Conservation (phyloP, 192 early-diverging fungal species). For the Backusella macrospora region DNA sequence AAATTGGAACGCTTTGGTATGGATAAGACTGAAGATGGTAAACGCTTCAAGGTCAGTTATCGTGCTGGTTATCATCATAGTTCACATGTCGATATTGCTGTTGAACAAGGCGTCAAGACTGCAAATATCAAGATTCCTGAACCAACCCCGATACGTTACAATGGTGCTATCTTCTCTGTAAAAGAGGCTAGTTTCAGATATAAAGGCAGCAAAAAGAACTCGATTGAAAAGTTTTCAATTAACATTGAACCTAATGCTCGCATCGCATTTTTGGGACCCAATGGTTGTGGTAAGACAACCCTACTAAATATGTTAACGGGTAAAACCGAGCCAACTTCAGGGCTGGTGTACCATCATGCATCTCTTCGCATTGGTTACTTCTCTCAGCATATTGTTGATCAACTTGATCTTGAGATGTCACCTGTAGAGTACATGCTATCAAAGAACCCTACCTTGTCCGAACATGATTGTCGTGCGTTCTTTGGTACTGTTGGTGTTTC, state of each 20-base stretch:
- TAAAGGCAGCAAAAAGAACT: constrained; percentile 22
- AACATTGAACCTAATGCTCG: constrained; percentile 68
- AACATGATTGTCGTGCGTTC: constrained; percentile 67
- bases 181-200: constrained; percentile 59
- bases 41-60: constrained; percentile 68
- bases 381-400: constrained; percentile 83
- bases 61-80: constrained; percentile 56
- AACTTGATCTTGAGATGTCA: constrained; percentile 56
- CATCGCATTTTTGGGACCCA: constrained; percentile 81
- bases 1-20: constrained; percentile 70
- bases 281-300: constrained; percentile 83
- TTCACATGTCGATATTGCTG: constrained; percentile 54
- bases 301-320: constrained; percentile 77
- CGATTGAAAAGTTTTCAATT: constrained; percentile 71
- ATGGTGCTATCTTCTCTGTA: constrained; percentile 67
- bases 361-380: constrained; percentile 78
- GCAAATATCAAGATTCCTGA: constrained; percentile 68
- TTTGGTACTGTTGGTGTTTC: constrained; percentile 80
- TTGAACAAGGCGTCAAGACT: constrained; percentile 59
- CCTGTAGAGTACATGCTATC: constrained; percentile 55
- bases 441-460: constrained; percentile 47
- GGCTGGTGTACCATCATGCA: constrained; percentile 64
- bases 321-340: constrained; percentile 59
- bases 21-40: constrained; percentile 68
- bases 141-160: constrained; percentile 66